phyloP scores from a whole-genome alignment of 2,329 filamentous ascomycete genomes.

The Fusarium buxicola region DNA sequence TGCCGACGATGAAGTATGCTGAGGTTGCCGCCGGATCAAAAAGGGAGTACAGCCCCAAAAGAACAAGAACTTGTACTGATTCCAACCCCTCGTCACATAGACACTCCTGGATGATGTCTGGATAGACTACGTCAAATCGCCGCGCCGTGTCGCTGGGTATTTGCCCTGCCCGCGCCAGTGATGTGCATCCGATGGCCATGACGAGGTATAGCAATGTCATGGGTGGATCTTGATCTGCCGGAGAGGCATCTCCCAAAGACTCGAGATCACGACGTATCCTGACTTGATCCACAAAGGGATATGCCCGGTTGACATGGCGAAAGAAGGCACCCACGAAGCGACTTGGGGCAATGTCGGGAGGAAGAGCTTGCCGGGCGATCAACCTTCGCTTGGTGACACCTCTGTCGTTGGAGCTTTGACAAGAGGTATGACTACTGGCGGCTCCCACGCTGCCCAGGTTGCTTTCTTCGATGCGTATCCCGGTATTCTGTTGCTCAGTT shows the following conservation, averaged over 20 bases:
- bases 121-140: constrained; percentile 53
- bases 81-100: constrained; percentile 51
- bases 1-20: constrained; percentile 55
- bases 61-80: constrained; percentile 55
- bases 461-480: constrained; percentile 30
- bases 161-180: constrained; percentile 56
- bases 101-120: constrained; percentile 56
- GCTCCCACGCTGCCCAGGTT: constrained; percentile 39
- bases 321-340: constrained; percentile 59
- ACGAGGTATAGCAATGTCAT: constrained; percentile 56
- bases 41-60: constrained; percentile 57
- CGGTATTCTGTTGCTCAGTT: constrained; percentile 20
- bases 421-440: constrained; percentile 38
- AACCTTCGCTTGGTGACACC: constrained; percentile 29
- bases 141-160: constrained; percentile 49
- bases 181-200: constrained; percentile 60
- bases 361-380: constrained; percentile 35
- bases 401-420: constrained; percentile 37
- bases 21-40: constrained; percentile 56
- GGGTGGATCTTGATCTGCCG: constrained; percentile 40
- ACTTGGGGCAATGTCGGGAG: constrained; percentile 45
- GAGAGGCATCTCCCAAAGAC: constrained; percentile 45
- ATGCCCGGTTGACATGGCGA: constrained; percentile 58
- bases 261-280: constrained; percentile 52
- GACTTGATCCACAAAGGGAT: constrained; percentile 57